Evolutionary conservation across 2,329 filamentous ascomycete species (phyloP).

Genomic region (Fusarium sp.): DNA sequence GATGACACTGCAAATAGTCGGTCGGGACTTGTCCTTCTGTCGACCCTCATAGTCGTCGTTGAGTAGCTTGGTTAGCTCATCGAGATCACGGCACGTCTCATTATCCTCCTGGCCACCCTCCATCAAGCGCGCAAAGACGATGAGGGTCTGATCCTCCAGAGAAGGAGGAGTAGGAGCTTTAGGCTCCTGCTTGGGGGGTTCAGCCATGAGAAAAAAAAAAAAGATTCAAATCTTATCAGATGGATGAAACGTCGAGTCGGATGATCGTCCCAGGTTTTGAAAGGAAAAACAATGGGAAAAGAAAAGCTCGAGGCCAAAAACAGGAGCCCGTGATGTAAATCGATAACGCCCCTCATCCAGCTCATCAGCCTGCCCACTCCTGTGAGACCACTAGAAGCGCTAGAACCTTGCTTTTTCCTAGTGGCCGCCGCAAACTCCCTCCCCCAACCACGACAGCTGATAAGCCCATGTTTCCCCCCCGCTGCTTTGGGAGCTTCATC

Average conservation of each 20-base stretch:
- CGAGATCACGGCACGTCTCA: conserved; percentile 68
- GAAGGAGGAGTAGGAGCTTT: conserved; percentile 48
- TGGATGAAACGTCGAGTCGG: not conserved
- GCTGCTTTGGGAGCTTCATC: conserved; percentile 10
- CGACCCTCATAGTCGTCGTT: conserved; percentile 61
- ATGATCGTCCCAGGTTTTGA: not conserved
- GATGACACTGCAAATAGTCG: conserved; percentile 66
- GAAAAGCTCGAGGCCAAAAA: conserved; percentile 13
- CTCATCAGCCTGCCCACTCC: not conserved
- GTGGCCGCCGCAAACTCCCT: conserved; percentile 9
- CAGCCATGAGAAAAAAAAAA: conserved; percentile 45
- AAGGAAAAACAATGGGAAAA: conserved; percentile 7
- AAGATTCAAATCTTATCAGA: conserved; percentile 1
- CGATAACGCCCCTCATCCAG: conserved; percentile 27
- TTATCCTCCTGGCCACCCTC: conserved; percentile 86
- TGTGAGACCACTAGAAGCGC: conserved; percentile 27
- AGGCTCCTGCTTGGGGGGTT: conserved; percentile 45
- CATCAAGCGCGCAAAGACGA: conserved; percentile 88
- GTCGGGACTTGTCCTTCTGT: conserved; percentile 52
- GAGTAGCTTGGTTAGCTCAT: conserved; percentile 66
- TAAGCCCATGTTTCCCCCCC: not conserved
- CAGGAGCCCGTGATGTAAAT: conserved; percentile 37
- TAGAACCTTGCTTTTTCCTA: conserved; percentile 22
- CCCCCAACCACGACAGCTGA: conserved; percentile 9
- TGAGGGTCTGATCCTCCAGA: conserved; percentile 70